A percentile compares a stretch with the other conserved stretches of the same genome.
Evolutionary conservation across 1,284 basidiomycete genomes (phyloP).

Genomic region (Ustilago cynodontis): DNA sequence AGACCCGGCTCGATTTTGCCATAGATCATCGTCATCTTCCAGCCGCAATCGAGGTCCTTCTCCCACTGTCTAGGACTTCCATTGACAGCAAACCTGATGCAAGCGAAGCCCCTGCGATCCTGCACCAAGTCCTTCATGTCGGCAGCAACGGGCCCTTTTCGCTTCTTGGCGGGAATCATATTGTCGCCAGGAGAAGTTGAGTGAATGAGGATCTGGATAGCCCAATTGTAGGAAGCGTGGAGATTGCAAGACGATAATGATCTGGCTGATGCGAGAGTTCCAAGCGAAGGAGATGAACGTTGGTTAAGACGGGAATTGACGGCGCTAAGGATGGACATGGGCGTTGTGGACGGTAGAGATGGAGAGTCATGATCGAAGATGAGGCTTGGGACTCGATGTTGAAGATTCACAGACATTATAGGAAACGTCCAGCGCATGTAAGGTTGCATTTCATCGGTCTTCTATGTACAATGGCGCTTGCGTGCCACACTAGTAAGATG

Average conservation of each 20-base stretch:
- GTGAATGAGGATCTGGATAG: too few relatives aligned
- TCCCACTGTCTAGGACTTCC: not conserved
- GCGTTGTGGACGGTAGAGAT: not conserved
- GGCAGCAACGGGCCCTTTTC: not conserved
- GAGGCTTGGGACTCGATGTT: too few relatives aligned
- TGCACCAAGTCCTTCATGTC: not conserved
- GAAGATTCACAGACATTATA: not conserved
- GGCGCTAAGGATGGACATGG: not conserved
- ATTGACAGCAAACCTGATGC: not conserved
- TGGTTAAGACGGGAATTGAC: not conserved
- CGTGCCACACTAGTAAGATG: slow-evolving; percentile 47
- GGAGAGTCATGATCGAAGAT: too few relatives aligned
- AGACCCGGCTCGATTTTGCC: not conserved
- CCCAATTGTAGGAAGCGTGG: not conserved
- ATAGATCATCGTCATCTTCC: not conserved
- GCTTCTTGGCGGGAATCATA: not conserved
- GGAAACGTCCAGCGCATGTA: not conserved
- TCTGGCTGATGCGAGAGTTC: not conserved
- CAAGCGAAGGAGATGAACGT: not conserved
- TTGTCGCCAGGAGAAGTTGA: too few relatives aligned
- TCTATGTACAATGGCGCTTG: slow-evolving; percentile 34
- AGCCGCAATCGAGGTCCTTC: not conserved
- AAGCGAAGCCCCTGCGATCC: not conserved
- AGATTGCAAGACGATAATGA: not conserved
- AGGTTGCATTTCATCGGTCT: slow-evolving; percentile 10